Percentiles rank a stretch among this genome's conserved stretches.
phyloP scores from a whole-genome alignment of 148 eudicot genomes.

The Suaeda aralocaspica region DNA sequence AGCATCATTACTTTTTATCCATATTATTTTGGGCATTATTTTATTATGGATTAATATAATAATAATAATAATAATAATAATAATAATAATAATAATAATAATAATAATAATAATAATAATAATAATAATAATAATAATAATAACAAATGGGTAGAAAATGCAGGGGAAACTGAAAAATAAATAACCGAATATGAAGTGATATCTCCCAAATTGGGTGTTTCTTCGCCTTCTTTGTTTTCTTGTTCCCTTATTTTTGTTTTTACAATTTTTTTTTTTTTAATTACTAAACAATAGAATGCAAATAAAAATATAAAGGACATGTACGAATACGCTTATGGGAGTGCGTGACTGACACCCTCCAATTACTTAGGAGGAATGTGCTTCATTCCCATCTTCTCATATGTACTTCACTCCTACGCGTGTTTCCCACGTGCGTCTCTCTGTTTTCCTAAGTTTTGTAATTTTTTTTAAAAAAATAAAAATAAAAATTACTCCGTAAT shows the following conservation, averaged over 20 bases:
- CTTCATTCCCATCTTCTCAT: neutral
- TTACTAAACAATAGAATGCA: neutral
- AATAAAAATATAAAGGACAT: conserved; percentile 8
- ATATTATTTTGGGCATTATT: neutral
- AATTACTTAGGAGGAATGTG: conserved; percentile 16
- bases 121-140: too few relatives aligned
- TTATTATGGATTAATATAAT: neutral
- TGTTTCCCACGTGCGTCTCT: neutral
- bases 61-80: too few relatives aligned
- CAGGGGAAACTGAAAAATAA: neutral
- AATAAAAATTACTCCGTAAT: too few relatives aligned
- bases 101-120: too few relatives aligned
- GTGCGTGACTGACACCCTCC: conserved; percentile 31
- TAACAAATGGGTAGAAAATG: neutral
- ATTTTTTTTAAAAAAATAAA: too few relatives aligned
- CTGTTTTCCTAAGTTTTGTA: too few relatives aligned
- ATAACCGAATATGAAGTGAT: neutral
- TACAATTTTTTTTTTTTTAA: neutral
- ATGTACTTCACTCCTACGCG: neutral
- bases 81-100: too few relatives aligned
- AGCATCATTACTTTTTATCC: neutral
- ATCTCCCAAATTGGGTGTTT: neutral
- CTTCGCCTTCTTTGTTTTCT: neutral
- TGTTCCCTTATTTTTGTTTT: conserved; percentile 8
- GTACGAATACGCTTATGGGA: conserved; percentile 10